Evolutionary conservation across 2,329 filamentous ascomycete species (phyloP).

Genomic region (Curvularia sp.): DNA sequence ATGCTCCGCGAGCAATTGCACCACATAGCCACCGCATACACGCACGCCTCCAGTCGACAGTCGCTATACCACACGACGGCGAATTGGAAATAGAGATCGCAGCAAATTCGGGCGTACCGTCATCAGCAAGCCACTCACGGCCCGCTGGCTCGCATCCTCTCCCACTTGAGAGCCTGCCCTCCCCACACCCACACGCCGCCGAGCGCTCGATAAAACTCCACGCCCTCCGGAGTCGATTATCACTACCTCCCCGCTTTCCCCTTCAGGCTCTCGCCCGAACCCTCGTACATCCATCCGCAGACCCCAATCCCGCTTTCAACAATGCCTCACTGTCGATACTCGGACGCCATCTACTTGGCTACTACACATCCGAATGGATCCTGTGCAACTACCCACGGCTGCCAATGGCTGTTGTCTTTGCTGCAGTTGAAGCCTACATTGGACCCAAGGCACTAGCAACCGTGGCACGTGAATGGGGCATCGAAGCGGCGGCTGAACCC

Average conservation of each 20-base stretch:
- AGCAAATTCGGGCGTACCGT: constrained; percentile 12
- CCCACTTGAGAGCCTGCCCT: constrained; percentile 63
- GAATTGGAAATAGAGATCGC: constrained; percentile 24
- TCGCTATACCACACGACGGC: constrained; percentile 19
- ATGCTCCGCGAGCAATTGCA: constrained; percentile 33
- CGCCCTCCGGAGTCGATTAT: constrained; percentile 87
- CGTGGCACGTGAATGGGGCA: constrained; percentile 86
- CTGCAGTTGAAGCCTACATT: constrained; percentile 82
- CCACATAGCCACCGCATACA: constrained; percentile 43
- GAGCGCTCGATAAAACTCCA: constrained; percentile 83
- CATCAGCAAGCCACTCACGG: constrained; percentile 16
- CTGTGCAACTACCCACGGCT: constrained; percentile 89
- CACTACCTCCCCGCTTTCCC: constrained; percentile 80
- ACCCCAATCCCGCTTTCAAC: constrained; percentile 81
- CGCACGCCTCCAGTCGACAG: constrained; percentile 32
- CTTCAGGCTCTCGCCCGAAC: constrained; percentile 84
- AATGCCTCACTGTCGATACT: constrained; percentile 83
- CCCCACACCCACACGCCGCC: constrained; percentile 72
- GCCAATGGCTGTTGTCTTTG: constrained; percentile 85
- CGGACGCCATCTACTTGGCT: constrained; percentile 82
- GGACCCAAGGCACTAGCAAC: constrained; percentile 76
- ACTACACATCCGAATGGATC: constrained; percentile 88
- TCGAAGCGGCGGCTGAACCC: constrained; percentile 84
- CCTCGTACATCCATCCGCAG: constrained; percentile 85
- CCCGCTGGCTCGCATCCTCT: constrained; percentile 6